Base-by-base conservation (phyloP, 2,329 filamentous ascomycete genomes). In the Colletotrichum melonis region DNA sequence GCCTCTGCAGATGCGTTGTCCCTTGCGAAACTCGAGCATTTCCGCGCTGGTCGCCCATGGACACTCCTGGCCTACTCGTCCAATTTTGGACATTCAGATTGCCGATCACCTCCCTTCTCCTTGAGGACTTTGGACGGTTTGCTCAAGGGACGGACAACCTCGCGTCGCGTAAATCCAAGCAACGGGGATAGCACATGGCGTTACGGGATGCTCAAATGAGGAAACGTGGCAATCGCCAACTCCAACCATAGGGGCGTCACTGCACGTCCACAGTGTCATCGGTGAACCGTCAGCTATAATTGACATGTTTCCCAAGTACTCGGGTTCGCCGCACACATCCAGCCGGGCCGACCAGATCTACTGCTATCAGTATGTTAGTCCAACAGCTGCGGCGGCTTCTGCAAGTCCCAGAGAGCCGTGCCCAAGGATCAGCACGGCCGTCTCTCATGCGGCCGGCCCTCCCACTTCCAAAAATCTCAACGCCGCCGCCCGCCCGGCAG, bases 401-500 rank as follows among this genome's bases (percentile, higher is more conserved):
- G 16, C 22, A 32, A 42, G 49, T 60, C 38, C 30, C 19, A 24
- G 57, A 69, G 38, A 55, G 59, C 24, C 69, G 66, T 42, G 38
- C 32, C 26, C n/a, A 28, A 55, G 22, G 19, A 63, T 28, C 14
- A 59, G 46, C 24, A 68, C 26, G 69, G 57, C 19, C 69, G n/a
- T 60, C 65, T n/a, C 19, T 32, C 46, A 59, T 46, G 58, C 58
- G 58, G 11, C 69, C 59, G 38, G 64, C 65, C 65, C 49, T 35
- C 69, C 64, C 57, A 54, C 30, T 14, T 24, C 64, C 22, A 58
- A 57, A 38, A 38, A 24, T 46, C 49, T 19, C 22, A 49, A 54
- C 28, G 52, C 58, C 22, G 28, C 26, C 49, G 22, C 30, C 58
- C 59, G 58, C 26, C n/a, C 19, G 28, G 38, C 24, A 59, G 62